Evolutionary conservation across 2,329 filamentous ascomycete genomes (phyloP), one percentile per base, ranked within the genome.

Genomic region (Cytospora mali): DNA sequence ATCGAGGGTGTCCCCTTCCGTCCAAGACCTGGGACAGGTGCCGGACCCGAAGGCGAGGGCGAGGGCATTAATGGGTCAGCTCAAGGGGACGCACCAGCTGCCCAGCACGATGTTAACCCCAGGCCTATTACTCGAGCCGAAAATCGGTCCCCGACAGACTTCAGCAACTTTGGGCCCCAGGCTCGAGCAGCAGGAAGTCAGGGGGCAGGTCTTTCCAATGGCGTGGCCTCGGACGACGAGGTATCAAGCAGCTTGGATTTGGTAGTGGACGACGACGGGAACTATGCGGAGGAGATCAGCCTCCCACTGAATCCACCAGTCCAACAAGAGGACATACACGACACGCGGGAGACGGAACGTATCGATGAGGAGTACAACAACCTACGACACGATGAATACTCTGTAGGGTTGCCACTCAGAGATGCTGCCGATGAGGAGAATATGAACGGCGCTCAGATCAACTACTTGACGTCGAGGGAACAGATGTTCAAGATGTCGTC

Each of bases 401-500:
- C 60, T 13, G 55, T 62, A 54, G 50, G 59, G 18, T 54, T 65
- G 35, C 60, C 63, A 27, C 48, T 27, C 52, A 60, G 63, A 14
- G 49, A 63, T 28, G 56, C 60, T 35, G 29, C 28, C 28, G 61
- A 57, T 16, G 63, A 65, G 56, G 25, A 51, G 10, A 52, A 55
- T 6, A 63, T 65, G 63, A 35, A 25, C 23, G 49, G 51, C 9
- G 63, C 54, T 21, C 63, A 64, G 54, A 48, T 64, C 18, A 61
- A 61, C 16, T 64, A 62, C 46, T 57, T 64, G 25, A 53, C 56
- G 39, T 64, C 62, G 14, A 58, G 62, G 25, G 60, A 65, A 29
- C 63, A 65, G 53, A 60, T 65, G 56, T 63, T 60, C 42, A 56
- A 29, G 28, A 63, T 63, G 60, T 65, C 63, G n/a, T 65, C 63